These are phyloP conservation scores for Serendipita vermifera DNA, from an alignment of 768 basidiomycete genomes.

Conservation along the genomic window DNA sequence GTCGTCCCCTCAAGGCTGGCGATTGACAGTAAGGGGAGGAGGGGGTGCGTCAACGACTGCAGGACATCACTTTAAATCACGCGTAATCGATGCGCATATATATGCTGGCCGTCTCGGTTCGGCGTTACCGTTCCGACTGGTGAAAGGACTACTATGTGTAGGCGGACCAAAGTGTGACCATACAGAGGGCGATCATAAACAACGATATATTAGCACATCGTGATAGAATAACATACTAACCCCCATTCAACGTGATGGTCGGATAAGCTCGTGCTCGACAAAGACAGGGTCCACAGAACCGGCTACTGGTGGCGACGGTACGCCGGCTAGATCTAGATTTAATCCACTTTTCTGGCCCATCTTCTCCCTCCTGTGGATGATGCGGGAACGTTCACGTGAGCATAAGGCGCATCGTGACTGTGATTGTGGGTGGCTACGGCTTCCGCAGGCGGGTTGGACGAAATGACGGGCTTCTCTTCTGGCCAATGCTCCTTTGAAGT, in stretches of 20 bases:
- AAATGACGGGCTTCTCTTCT: slow-evolving; percentile 14
- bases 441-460: slow-evolving; percentile 26
- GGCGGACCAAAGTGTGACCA: not conserved
- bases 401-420: slow-evolving; percentile 29
- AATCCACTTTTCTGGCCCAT: slow-evolving; percentile 68
- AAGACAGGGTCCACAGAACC: too few relatives aligned
- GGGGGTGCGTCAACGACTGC: too few relatives aligned
- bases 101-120: not conserved
- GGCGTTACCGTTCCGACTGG: not conserved
- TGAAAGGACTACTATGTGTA: not conserved
- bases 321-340: slow-evolving; percentile 11
- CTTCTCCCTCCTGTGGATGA: slow-evolving; percentile 38
- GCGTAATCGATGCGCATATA: not conserved
- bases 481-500: slow-evolving; percentile 17
- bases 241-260: too few relatives aligned
- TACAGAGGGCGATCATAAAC: not conserved
- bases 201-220: slow-evolving; percentile 5
- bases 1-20: too few relatives aligned
- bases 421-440: slow-evolving; percentile 32
- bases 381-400: slow-evolving; percentile 26
- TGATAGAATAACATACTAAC: too few relatives aligned
- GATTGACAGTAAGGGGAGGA: too few relatives aligned
- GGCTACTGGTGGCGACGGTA: slow-evolving; percentile 9
- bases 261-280: too few relatives aligned
- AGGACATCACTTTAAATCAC: not conserved